Base-by-base conservation (phyloP, 2,329 filamentous ascomycete genomes). In the Penicillium sp. region DNA sequence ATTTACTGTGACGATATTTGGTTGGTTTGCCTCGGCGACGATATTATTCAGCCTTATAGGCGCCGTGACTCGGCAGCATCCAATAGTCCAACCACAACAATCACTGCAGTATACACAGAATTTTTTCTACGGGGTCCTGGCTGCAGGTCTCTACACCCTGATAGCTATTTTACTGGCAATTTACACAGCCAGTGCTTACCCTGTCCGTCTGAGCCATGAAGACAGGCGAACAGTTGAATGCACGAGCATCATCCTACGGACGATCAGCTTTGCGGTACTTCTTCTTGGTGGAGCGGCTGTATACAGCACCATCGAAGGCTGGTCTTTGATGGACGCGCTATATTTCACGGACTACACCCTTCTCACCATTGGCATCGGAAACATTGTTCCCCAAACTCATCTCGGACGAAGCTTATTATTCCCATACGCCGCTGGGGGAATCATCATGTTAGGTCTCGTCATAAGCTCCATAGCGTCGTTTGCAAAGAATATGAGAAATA, bases 301-400 rank as follows among this genome's bases (percentile, higher is more conserved):
- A 7, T 49, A 49, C 26, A 36, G 37, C 41, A 34, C 13, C 4
- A 39, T 51, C 18, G 33, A 45, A 44, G 50, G 30, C 24, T 39
- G 37, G 37, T 32, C 45, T 8, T 83, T 75, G 54, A 67, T 83
- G 1, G 79, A 83, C 56, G 76, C 76, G 1, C 75, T 84, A 0
- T 84, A 80, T 58, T 84, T 78, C 74, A 78, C 80, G 2, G 77
- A 83, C 55, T 80, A 81, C 39, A 84, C 81, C 0, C 64, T 83
- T 1, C 72, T 84, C 2, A 84, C 81, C 0, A 74, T 84, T 5
- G 81, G 81, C 3, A 70, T 83, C 12, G 81, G 81, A 10, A 72
- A 79, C 49, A 79, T 75, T 52, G 70, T 74, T 2, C 81, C 81
- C 1, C 66, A 61, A 15, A 83, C 80, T 0, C 75, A 79, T 51